A percentile compares a stretch with the other conserved stretches of the same genome.
These are phyloP conservation scores for Cyamopsis tetragonoloba DNA, from an alignment of 306 rosid genomes.

Conservation along the genomic window DNA sequence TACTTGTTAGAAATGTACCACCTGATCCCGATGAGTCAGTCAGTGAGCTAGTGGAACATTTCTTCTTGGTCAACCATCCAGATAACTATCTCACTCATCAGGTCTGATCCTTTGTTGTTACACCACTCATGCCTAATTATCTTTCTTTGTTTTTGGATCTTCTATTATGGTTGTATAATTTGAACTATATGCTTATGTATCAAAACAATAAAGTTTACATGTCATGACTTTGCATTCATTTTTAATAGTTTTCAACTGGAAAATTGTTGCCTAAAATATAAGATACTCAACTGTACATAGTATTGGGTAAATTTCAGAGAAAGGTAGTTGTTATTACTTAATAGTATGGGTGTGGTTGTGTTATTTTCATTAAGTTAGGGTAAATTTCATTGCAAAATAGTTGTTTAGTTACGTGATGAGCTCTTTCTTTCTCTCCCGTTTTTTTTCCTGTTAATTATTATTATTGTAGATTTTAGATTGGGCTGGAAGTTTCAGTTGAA, in stretches of 20 bases:
- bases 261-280: neutral
- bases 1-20: conserved; percentile 93
- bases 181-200: neutral
- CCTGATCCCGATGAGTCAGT: conserved; percentile 91
- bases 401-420: neutral
- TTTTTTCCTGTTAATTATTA: neutral
- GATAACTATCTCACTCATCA: conserved; percentile 83
- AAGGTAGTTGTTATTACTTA: neutral
- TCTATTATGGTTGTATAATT: neutral
- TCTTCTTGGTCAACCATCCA: conserved; percentile 96
- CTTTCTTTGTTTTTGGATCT: neutral
- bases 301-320: too few species aligned
- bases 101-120: conserved; percentile 40
- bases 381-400: neutral
- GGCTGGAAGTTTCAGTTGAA: neutral
- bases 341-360: neutral
- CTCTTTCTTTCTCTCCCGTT: neutral
- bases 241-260: neutral
- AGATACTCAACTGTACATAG: too few species aligned
- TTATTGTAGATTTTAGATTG: neutral
- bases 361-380: neutral
- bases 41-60: conserved; percentile 92
- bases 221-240: neutral
- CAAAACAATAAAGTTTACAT: neutral
- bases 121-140: neutral